phyloP scores from a whole-genome alignment of 2,329 filamentous ascomycete species.

The Didymellaceae sp. region DNA sequence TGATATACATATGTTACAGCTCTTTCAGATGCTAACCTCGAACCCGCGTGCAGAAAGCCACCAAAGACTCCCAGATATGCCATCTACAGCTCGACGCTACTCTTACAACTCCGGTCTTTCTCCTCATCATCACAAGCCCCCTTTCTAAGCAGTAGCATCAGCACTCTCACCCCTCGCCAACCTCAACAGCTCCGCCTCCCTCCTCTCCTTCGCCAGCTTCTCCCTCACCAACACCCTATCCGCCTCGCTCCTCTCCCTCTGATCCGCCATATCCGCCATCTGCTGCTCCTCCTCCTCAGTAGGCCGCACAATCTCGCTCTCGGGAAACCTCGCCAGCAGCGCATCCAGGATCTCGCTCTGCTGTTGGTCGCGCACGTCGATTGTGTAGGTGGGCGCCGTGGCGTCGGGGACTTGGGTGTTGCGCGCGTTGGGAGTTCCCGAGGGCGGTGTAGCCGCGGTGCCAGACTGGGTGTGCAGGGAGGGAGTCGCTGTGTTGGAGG shows the following conservation, averaged over 20 bases:
- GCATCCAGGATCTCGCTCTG: slow-evolving; percentile 68
- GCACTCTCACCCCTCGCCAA: slow-evolving; percentile 57
- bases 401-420: slow-evolving; percentile 39
- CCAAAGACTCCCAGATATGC: not conserved
- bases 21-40: not conserved
- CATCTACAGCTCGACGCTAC: not conserved
- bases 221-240: slow-evolving; percentile 63
- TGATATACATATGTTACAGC: not conserved
- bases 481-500: slow-evolving; percentile 16
- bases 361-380: slow-evolving; percentile 66
- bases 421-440: slow-evolving; percentile 28
- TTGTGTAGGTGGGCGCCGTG: slow-evolving; percentile 50
- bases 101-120: not conserved
- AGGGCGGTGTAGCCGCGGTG: slow-evolving; percentile 21
- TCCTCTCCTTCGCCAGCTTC: slow-evolving; percentile 63
- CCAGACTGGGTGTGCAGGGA: slow-evolving; percentile 24
- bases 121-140: not conserved
- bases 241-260: slow-evolving; percentile 57
- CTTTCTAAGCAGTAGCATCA: not conserved
- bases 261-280: slow-evolving; percentile 64
- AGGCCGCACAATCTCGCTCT: slow-evolving; percentile 60
- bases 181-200: slow-evolving; percentile 65
- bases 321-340: slow-evolving; percentile 68
- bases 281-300: slow-evolving; percentile 66
- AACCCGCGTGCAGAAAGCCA: not conserved